Conservation (phyloP, 2,329 filamentous ascomycete species). For the Aspergillus chevalieri region DNA sequence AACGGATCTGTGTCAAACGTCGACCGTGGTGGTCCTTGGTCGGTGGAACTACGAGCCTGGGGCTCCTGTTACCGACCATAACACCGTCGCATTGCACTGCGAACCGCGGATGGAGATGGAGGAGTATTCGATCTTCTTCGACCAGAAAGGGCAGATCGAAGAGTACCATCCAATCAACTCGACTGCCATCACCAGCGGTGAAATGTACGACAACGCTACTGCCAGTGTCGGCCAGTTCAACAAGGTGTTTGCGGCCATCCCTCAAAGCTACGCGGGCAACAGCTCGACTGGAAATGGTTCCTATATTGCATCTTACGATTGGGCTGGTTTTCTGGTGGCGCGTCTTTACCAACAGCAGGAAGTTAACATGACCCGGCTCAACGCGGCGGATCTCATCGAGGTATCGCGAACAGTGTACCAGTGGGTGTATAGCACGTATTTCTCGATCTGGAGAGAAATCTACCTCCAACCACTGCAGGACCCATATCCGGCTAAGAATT, state of each 20-base stretch:
- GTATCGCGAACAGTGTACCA: conserved; percentile 26
- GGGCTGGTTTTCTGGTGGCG: conserved; percentile 30
- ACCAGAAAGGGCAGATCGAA: conserved; percentile 24
- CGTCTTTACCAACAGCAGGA: conserved; percentile 25
- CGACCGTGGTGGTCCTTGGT: conserved; percentile 26
- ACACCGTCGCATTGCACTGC: conserved; percentile 29
- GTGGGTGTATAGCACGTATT: conserved; percentile 32
- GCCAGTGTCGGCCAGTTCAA: conserved; percentile 30
- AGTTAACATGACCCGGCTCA: conserved; percentile 17
- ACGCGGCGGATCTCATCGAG: conserved; percentile 15
- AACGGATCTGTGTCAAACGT: conserved; percentile 24
- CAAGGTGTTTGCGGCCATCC: conserved; percentile 30
- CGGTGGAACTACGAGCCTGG: conserved; percentile 27
- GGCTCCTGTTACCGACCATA: conserved; percentile 16
- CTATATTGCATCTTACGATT: conserved; percentile 28
- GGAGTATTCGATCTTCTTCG: conserved; percentile 22
- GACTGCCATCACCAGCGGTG: conserved; percentile 16
- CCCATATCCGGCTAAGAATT: conserved; percentile 15
- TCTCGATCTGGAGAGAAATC: conserved; percentile 28
- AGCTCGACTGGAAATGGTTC: conserved; percentile 16
- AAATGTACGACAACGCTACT: conserved; percentile 29
- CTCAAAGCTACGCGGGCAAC: conserved; percentile 26
- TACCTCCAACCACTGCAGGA: conserved; percentile 23
- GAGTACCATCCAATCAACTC: conserved; percentile 10
- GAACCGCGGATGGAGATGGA: conserved; percentile 21